Evolutionary conservation across 768 basidiomycete species (phyloP), one percentile per base, ranked within the genome.

Genomic region (Exidia glandulosa): DNA sequence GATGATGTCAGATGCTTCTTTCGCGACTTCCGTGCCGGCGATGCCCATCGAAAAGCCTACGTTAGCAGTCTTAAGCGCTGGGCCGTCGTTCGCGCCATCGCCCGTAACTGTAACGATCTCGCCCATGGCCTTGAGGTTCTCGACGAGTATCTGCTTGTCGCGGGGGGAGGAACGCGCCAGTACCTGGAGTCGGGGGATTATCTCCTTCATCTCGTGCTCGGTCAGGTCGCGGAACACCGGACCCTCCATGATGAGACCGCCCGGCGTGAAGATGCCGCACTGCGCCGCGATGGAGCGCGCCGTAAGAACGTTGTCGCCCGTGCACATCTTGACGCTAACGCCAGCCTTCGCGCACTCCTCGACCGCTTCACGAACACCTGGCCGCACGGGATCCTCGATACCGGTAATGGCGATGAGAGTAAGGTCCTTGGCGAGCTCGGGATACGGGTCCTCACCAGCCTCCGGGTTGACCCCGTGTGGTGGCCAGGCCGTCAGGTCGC

Each of bases 1-100:
- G 66, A 98, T 94, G 68, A 99, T 96, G 67, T 99, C 96, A 6
- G 95, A 97, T 1, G 96, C 96, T 72, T 97, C 94, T 73, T 99
- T 98, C 55, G 96, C 94, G 19, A 99, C 93, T 71, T 99, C 96
- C 1, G 96, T 99, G 10, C 96, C 96, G 31, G 94, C 85, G 64
- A 94, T 87, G 65, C 91, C 91, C 92, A 94, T 94, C 3, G 90
- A 93, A 76, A 98, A 98, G 32, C 96, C 95, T 32, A 99, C 94
- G 66, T 98, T 79, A 29, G 96, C 95, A 1, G 88, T 89, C 76
- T 94, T 96, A 62, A 98, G 81, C 6, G 94, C 94, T 32, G 94
- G 94, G 0, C 93, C 95, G 68, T 99, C 96, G 72, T 99, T 98
- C 3, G 94, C 96, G 63, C 96, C 96, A 63, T 98, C 96, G 48